These are phyloP conservation scores for Tuber microsphaerosporum DNA, from an alignment of 495 filamentous ascomycete species.

Conservation along the genomic window DNA sequence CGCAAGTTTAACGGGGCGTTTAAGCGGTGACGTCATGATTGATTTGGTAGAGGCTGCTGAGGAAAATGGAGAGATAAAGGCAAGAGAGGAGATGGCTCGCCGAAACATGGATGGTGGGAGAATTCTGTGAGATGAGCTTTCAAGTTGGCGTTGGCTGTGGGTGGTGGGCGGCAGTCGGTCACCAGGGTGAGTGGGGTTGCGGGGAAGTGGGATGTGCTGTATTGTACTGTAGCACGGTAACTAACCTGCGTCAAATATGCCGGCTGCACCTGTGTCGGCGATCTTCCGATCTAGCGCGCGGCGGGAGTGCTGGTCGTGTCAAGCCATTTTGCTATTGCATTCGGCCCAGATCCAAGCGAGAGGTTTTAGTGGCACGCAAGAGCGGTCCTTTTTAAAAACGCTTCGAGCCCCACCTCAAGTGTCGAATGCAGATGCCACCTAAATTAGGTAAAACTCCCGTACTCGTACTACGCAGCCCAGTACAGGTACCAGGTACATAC, in stretches of 20 bases:
- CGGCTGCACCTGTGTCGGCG: too few species aligned
- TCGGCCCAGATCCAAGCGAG: too few species aligned
- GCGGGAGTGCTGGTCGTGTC: too few species aligned
- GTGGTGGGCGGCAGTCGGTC: background rate
- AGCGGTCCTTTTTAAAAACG: too few species aligned
- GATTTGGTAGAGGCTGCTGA: constrained; percentile 5
- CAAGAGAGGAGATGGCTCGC: constrained; percentile 20
- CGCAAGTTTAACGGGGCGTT: constrained; percentile 71
- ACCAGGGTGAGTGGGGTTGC: background rate
- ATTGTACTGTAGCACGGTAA: background rate
- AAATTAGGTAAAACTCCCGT: too few species aligned
- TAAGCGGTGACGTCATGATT: constrained; percentile 54
- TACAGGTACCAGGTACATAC: too few species aligned
- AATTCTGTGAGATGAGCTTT: background rate
- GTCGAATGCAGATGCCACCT: too few species aligned
- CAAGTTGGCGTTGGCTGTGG: background rate
- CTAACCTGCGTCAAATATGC: background rate
- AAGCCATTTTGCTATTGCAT: too few species aligned
- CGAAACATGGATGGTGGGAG: constrained; percentile 20
- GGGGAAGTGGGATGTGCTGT: background rate
- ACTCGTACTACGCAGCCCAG: too few species aligned
- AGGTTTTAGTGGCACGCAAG: too few species aligned
- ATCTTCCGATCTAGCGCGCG: too few species aligned
- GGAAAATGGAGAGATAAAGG: constrained; percentile 11
- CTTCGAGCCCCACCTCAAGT: too few species aligned